Base-by-base conservation (phyloP, 345 rosid species). In the Sisymbrium altissimum region DNA sequence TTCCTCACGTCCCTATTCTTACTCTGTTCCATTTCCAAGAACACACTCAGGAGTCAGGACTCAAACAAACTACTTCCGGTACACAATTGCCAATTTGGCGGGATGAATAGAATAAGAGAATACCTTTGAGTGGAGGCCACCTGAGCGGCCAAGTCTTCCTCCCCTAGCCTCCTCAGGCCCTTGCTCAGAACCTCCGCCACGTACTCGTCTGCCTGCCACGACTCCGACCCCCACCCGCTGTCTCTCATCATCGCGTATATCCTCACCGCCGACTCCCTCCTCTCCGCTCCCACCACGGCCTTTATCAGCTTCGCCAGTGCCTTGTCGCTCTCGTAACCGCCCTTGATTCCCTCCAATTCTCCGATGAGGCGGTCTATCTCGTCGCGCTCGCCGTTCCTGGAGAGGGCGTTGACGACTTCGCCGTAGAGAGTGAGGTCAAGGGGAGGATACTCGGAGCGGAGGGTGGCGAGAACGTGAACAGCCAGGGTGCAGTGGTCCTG, bases 401-500 rank as follows among this genome's bases (percentile, higher is more conserved):
- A 76, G 68, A 95, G 77, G 6, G 88, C 86, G 4, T 32, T 62
- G 52, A 88, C 81, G 44, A 88, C 83, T 44, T 92, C 96, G 2
- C 89, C 91, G 80, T 84, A 86, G 45, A 88, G 68, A 6, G 75
- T 29, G 64, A 95, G 79, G 76, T 87, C 90, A 1, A 56, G 48
- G 21, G 78, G 81, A 3, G 88, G 84, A 73, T 87, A 85, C 58
- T 95, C 98, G 5, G 88, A 66, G 2, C 86, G 85, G 78, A 87
- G 44, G 45, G 79, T 80, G 83, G 85, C 82, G 81, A 87, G 88
- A 15, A 84, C 98, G 80, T 76, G 87, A 72, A 95, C 82, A 32
- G 94, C 96, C 70, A 90, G 85, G 23, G 73, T 29, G 79, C 93
- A 87, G 59, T 77, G 80, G 57, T 86, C 92, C 68, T 92, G 98